These are phyloP conservation scores for Phytophthora meadii DNA, from an alignment of 352 stramenopile genomes.

Conservation along the genomic window DNA sequence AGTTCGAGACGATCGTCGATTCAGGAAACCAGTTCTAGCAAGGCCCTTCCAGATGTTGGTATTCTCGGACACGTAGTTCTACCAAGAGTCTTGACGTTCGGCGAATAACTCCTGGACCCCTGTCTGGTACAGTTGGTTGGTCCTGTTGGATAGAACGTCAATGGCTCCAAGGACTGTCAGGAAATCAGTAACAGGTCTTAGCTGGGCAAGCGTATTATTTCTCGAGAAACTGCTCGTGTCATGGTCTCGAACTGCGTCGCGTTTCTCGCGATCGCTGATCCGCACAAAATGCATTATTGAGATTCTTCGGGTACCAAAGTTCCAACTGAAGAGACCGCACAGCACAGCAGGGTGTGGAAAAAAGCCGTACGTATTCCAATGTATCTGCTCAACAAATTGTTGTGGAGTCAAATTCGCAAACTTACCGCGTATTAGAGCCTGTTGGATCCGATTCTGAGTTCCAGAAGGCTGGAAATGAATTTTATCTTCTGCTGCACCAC, in stretches of 20 bases:
- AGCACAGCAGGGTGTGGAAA: constrained; percentile 29
- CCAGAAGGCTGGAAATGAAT: constrained; percentile 1
- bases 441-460: background rate
- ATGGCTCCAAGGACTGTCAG: background rate
- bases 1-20: constrained; percentile 16
- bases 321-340: constrained; percentile 13
- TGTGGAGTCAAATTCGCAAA: constrained; percentile 2
- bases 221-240: constrained; percentile 20
- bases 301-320: constrained; percentile 15
- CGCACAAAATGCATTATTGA: constrained; percentile 14
- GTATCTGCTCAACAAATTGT: constrained; percentile 20
- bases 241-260: background rate
- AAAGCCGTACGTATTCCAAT: constrained; percentile 21
- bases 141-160: background rate
- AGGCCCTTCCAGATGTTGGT: background rate
- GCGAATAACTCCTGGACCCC: background rate
- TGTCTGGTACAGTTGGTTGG: constrained; percentile 1
- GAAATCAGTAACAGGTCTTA: background rate
- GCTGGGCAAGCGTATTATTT: constrained; percentile 7
- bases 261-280: background rate
- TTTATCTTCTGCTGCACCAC: too few relatives aligned
- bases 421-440: constrained; percentile 12
- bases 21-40: background rate
- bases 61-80: constrained; percentile 6
- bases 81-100: background rate